Evolutionary conservation across 2,329 filamentous ascomycete genomes (phyloP).

Genomic region (Nigrospora osmanthi): DNA sequence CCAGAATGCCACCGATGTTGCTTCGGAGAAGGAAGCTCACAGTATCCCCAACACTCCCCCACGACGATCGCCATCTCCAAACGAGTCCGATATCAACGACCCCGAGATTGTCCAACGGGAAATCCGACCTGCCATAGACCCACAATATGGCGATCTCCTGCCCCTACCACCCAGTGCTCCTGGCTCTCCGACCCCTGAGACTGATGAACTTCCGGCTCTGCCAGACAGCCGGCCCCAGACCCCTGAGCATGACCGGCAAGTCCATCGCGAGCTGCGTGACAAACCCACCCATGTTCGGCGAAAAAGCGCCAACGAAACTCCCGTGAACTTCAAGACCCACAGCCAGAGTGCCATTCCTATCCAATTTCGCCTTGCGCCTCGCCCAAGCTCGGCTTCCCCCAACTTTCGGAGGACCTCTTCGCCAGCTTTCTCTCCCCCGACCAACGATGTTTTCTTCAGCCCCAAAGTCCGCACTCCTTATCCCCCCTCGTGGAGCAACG

Average conservation of each 20-base stretch:
- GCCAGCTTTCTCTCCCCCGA: conserved; percentile 23
- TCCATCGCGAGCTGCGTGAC: conserved; percentile 31
- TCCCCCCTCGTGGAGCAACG: conserved; percentile 44
- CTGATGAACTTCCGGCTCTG: conserved; percentile 39
- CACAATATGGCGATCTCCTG: conserved; percentile 56
- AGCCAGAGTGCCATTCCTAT: conserved; percentile 53
- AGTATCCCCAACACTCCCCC: conserved; percentile 12
- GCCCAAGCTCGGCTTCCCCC: conserved; percentile 26
- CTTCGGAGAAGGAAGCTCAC: conserved; percentile 28
- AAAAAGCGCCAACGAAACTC: conserved; percentile 39
- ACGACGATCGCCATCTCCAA: conserved; percentile 10
- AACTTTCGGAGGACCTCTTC: conserved; percentile 27
- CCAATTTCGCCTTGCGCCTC: conserved; percentile 42
- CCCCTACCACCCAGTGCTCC: conserved; percentile 55
- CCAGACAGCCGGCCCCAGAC: conserved; percentile 55
- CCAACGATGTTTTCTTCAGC: conserved; percentile 23
- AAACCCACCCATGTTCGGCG: conserved; percentile 37
- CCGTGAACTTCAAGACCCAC: conserved; percentile 39
- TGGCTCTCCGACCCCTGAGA: conserved; percentile 32
- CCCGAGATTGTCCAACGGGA: conserved; percentile 49
- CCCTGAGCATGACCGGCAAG: conserved; percentile 34
- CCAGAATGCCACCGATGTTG: conserved; percentile 38
- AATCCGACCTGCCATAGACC: conserved; percentile 60
- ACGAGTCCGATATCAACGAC: conserved; percentile 35
- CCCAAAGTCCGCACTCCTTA: conserved; percentile 34